Conservation (phyloP, 2,329 filamentous ascomycete species). For the Ceratocystis cubensis region DNA sequence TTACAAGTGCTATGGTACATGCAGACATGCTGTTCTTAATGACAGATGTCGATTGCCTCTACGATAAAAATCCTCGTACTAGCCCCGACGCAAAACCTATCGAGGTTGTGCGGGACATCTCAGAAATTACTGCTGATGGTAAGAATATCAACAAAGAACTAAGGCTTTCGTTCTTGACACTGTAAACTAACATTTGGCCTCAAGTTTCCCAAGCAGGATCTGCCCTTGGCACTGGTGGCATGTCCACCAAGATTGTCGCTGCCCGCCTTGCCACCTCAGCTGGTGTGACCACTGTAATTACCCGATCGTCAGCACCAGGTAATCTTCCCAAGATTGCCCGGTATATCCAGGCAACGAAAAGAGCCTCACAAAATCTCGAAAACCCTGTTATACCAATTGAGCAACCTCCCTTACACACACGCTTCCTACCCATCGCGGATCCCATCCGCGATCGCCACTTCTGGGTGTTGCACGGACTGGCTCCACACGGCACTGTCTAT, state of each 20-base stretch:
- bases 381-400: constrained; percentile 24
- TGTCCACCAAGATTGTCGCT: constrained; percentile 95
- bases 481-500: constrained; percentile 79
- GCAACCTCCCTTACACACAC: constrained; percentile 66
- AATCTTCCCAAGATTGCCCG: constrained; percentile 81
- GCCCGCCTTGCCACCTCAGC: constrained; percentile 85
- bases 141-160: constrained; percentile 22
- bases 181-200: constrained; percentile 22
- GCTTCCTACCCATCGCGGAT: constrained; percentile 72
- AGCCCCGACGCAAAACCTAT: constrained; percentile 80
- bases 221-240: constrained; percentile 81
- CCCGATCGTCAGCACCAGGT: constrained; percentile 79
- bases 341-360: constrained; percentile 52
- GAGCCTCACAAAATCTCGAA: constrained; percentile 23
- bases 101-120: constrained; percentile 83
- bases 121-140: constrained; percentile 68
- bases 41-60: constrained; percentile 96
- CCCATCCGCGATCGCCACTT: constrained; percentile 91
- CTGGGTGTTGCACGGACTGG: constrained; percentile 88
- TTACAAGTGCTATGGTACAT: constrained; percentile 93
- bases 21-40: constrained; percentile 95
- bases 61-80: constrained; percentile 85
- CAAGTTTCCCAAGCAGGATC: constrained; percentile 79
- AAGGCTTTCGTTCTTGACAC: neutral
- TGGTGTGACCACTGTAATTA: constrained; percentile 92